These are phyloP conservation scores for Exophiala mesophila DNA, from an alignment of 2,329 filamentous ascomycete genomes.

Conservation along the genomic window DNA sequence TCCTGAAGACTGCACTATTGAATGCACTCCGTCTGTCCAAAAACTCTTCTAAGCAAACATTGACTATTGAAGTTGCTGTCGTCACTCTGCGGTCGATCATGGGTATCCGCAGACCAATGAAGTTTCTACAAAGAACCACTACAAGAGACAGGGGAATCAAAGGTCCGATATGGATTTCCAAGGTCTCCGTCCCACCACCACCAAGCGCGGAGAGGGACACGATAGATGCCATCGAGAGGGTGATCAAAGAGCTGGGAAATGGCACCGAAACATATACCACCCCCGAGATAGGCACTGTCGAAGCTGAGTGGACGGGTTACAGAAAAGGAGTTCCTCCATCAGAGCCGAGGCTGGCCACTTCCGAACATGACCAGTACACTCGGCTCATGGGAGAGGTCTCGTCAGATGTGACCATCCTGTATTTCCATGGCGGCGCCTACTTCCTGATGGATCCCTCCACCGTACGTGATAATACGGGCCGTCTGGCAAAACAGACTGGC, in stretches of 20 bases:
- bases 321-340: slow-evolving; percentile 36
- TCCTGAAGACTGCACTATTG: slow-evolving; percentile 39
- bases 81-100: slow-evolving; percentile 66
- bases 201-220: slow-evolving; percentile 34
- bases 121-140: slow-evolving; percentile 59
- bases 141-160: slow-evolving; percentile 64
- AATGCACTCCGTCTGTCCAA: slow-evolving; percentile 60
- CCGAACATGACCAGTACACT: slow-evolving; percentile 41
- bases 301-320: slow-evolving; percentile 44
- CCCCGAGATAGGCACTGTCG: slow-evolving; percentile 34
- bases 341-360: slow-evolving; percentile 36
- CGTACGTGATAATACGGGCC: slow-evolving; percentile 35
- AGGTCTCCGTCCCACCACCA: slow-evolving; percentile 58
- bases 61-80: slow-evolving; percentile 68
- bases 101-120: slow-evolving; percentile 48
- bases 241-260: slow-evolving; percentile 36
- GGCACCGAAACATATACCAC: slow-evolving; percentile 37
- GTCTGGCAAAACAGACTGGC: slow-evolving; percentile 35
- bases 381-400: slow-evolving; percentile 36
- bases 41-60: slow-evolving; percentile 69
- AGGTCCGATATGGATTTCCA: slow-evolving; percentile 76
- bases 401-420: slow-evolving; percentile 40
- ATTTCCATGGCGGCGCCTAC: slow-evolving; percentile 45
- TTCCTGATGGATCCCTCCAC: slow-evolving; percentile 43
- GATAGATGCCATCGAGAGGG: slow-evolving; percentile 32